Evolutionary conservation across 1,139 yeast genomes (phyloP).

Genomic region (Maudiozyma humilis): DNA sequence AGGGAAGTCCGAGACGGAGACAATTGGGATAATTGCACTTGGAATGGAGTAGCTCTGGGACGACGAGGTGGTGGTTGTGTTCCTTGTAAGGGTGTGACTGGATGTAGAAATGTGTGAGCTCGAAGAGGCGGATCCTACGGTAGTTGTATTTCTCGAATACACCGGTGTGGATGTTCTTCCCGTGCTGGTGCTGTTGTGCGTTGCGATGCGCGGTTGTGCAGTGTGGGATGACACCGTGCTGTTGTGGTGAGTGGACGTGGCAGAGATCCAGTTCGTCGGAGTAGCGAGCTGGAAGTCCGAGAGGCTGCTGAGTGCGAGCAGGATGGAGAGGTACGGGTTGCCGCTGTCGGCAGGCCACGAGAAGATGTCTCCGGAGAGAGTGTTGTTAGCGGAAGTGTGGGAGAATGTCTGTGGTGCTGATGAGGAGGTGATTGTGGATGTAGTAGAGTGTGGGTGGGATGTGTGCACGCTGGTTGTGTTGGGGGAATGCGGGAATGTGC

Average conservation of each 20-base stretch:
- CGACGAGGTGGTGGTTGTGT: too few species aligned
- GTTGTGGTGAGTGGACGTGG: background rate
- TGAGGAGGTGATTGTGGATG: too few species aligned
- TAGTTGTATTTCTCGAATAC: background rate
- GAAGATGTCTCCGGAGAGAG: background rate
- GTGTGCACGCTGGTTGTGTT: too few species aligned
- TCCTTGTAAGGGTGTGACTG: too few species aligned
- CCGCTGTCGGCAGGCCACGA: background rate
- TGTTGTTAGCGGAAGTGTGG: background rate
- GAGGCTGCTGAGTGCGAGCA: background rate
- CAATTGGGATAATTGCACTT: too few species aligned
- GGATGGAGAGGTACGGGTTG: background rate
- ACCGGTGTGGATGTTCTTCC: background rate
- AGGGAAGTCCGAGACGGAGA: too few species aligned
- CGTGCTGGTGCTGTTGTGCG: background rate
- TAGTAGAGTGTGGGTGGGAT: too few species aligned
- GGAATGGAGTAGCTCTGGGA: too few species aligned
- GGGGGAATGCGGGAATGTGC: too few species aligned
- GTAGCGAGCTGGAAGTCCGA: background rate
- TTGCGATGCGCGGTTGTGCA: background rate
- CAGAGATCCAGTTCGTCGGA: background rate
- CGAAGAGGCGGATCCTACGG: too few species aligned
- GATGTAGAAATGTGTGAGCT: too few species aligned
- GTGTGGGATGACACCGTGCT: background rate
- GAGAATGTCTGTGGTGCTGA: too few species aligned